Evolutionary conservation across 345 rosid genomes (phyloP), one percentile per base, ranked within the genome.

Genomic region (Gossypium rotundifolium): DNA sequence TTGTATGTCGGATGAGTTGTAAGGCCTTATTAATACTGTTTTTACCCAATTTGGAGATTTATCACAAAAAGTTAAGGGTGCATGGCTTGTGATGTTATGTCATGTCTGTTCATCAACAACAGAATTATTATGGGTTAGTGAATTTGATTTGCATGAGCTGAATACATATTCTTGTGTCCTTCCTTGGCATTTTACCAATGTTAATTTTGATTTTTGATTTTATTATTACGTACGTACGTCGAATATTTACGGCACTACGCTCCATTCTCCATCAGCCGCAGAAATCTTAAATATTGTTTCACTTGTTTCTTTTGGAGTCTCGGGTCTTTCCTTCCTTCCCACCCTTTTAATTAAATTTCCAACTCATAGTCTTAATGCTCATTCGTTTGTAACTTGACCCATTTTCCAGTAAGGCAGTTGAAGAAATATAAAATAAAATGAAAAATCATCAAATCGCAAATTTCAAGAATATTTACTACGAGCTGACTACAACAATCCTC

Each of bases 1-100:
- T 65, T 76, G 71, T 20, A 54, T 72, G 53, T 44, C 12, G 13
- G 68, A 2, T 29, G 67, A 71, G 70, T 70, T 27, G 23, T 2
- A 6, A 22, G 54, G 69, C 45, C 51, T 58, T 60, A 33, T 51
- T 20, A 9, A 20, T 20, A 3, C 60, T 55, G 25, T 22, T 57
- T 20, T 57, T 57, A 57, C 61, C 29, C 61, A 9, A 20, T 22
- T 57, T 20, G 20, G 9, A 22, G 16, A 58, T 22, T 58, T 5
- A 33, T 33, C 7, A 4, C 2, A 3, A 11, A 23, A 22, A 57
- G 23, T 2, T 5, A 57, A 57, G 27, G 62, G 13, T 57, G 61
- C 14, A 57, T 57, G 61, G 25, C 1, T 9, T 57, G 61, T 20
- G 25, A n/a, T 55, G 11, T 54, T 12, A 18, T n/a, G 7, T 1